Evolutionary conservation across 2,329 filamentous ascomycete species (phyloP), one percentile per base, ranked within the genome.

Genomic region (Hypoxylon sp.): DNA sequence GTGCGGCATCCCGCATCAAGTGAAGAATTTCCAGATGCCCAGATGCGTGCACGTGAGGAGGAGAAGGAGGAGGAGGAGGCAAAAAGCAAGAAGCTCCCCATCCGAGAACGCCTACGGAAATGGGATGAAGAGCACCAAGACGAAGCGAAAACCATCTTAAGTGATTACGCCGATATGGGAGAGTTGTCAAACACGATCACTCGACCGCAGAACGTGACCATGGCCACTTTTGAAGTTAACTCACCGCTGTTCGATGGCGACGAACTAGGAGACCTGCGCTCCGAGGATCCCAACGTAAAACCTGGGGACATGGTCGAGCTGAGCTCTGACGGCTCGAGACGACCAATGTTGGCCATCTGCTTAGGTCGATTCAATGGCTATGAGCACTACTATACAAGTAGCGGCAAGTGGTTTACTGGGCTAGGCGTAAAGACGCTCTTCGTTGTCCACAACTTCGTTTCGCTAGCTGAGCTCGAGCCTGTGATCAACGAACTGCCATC

Each of bases 301-400:
- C 70, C 82, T 2, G 85, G 85, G 42, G 85, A 87, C 67, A 73
- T 87, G 45, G 78, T 87, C 22, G 85, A 87, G 70, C 69, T 86
- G 63, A 78, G 78, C 33, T 74, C 74, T 28, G 69, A 75, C 7
- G 74, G 77, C n/a, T 81, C 80, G 9, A 78, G 83, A 24, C 76
- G 82, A 18, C 81, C 83, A 3, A 66, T 85, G 14, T 77, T 88
- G 45, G 86, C 81, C 11, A 73, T 89, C 45, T 86, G 83, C 67
- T 77, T 89, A 6, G 85, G 85, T 12, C 80, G 77, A 55, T 80
- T 84, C 67, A 80, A 83, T 38, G 81, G 81, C 16, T 77, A 82
- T 42, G 79, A 86, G 68, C 84, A 87, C 72, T 87, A 84, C 72
- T 87, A 87, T 73, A 82, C 83, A 28, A 80, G 74, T 67, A 82